Conservation (phyloP, 2,329 filamentous ascomycete species). For the Dryadomyces sulphureus region DNA sequence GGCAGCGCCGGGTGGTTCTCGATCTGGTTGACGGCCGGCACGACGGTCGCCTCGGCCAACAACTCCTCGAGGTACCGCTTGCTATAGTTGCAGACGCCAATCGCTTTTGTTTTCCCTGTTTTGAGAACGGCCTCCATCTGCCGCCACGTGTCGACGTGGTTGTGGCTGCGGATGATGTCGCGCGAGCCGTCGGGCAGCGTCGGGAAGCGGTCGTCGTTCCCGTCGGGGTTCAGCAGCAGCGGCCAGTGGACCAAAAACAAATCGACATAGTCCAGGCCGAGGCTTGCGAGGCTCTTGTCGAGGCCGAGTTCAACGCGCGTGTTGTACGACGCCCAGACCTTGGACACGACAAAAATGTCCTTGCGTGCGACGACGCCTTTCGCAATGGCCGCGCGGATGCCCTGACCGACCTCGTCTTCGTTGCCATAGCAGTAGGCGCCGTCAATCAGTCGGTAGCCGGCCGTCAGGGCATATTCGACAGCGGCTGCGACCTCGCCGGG, state of each 20-base stretch:
- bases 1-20: conserved; percentile 60
- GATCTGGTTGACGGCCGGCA: conserved; percentile 57
- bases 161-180: conserved; percentile 54
- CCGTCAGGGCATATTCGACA: conserved; percentile 41
- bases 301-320: conserved; percentile 53
- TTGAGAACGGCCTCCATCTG: conserved; percentile 53
- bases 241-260: conserved; percentile 78
- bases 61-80: conserved; percentile 39
- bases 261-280: conserved; percentile 71
- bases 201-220: conserved; percentile 61
- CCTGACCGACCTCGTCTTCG: conserved; percentile 69
- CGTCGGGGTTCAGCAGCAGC: conserved; percentile 63
- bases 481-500: conserved; percentile 43
- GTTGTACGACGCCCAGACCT: conserved; percentile 74
- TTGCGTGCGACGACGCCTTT: conserved; percentile 57
- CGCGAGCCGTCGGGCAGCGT: conserved; percentile 58
- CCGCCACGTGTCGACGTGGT: conserved; percentile 65
- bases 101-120: conserved; percentile 39
- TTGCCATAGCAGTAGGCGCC: conserved; percentile 67
- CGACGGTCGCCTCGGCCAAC: conserved; percentile 32
- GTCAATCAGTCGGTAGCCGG: conserved; percentile 49
- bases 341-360: conserved; percentile 72
- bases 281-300: conserved; percentile 55
- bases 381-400: conserved; percentile 56
- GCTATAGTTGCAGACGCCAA: conserved; percentile 47